Evolutionary conservation across 805 yeast species (phyloP).

Genomic region (Kodamaea hsintzibuensis): DNA sequence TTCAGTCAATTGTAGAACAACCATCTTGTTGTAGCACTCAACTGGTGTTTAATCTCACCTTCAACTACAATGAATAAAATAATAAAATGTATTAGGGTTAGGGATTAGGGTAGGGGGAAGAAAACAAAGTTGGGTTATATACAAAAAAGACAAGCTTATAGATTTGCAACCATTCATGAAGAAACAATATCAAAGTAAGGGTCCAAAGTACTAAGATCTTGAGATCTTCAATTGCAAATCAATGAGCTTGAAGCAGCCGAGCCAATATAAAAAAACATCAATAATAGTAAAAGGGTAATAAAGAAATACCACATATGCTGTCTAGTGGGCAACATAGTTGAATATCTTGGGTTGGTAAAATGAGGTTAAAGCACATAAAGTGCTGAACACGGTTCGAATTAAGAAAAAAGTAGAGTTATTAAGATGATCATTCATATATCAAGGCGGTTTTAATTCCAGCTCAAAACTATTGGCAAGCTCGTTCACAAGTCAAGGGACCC

Average conservation of each 20-base stretch:
- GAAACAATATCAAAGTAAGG: slow-evolving; percentile 6
- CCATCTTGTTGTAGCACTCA: too few relatives aligned
- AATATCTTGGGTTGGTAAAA: not conserved
- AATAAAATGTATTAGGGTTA: slow-evolving; percentile 5
- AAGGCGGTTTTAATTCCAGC: not conserved
- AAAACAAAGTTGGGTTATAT: slow-evolving; percentile 7
- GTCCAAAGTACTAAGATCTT: slow-evolving; percentile 8
- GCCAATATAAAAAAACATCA: slow-evolving; percentile 10
- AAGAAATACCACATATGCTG: not conserved
- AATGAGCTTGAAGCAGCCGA: slow-evolving; percentile 8
- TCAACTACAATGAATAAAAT: not conserved
- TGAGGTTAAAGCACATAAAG: not conserved
- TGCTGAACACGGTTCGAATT: not conserved
- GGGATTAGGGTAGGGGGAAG: slow-evolving; percentile 4
- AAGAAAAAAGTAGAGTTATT: not conserved
- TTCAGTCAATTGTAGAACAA: too few relatives aligned
- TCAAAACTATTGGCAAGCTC: not conserved
- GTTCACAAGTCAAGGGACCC: slow-evolving; percentile 4
- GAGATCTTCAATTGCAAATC: not conserved
- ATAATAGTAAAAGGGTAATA: not conserved
- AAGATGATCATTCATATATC: not conserved
- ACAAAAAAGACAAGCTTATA: not conserved
- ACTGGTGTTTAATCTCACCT: too few relatives aligned
- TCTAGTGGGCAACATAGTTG: not conserved
- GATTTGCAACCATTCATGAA: not conserved